Evolutionary conservation across 768 basidiomycete species (phyloP).

Genomic region (Mycena maculata): DNA sequence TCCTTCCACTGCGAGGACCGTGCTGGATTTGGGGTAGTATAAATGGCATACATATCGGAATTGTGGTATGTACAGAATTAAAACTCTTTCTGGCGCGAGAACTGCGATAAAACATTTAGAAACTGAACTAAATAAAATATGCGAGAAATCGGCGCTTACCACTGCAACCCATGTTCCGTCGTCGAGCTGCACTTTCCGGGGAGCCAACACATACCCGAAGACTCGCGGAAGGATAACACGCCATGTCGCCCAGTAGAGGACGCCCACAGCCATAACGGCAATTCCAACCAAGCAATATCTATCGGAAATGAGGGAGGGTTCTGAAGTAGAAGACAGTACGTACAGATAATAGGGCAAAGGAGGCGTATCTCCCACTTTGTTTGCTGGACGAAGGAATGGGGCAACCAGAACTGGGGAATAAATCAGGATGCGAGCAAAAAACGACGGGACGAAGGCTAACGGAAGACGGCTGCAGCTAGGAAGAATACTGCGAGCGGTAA

Average conservation of each 20-base stretch:
- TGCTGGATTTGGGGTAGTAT: conserved; percentile 17
- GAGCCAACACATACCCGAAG: conserved; percentile 60
- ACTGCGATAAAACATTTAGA: neutral
- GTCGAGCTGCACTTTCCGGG: conserved; percentile 58
- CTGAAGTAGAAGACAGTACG: neutral
- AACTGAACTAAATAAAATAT: no score
- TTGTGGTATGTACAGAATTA: neutral
- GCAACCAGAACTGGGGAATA: conserved; percentile 58
- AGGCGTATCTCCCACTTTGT: conserved; percentile 68
- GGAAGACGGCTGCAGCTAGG: conserved; percentile 61
- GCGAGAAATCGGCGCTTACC: conserved; percentile 46
- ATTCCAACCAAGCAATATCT: conserved; percentile 69
- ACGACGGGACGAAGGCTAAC: conserved; percentile 46
- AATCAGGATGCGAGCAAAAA: neutral
- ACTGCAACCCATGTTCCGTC: conserved; percentile 68
- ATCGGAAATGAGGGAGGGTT: neutral
- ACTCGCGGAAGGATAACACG: conserved; percentile 59
- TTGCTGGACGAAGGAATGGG: conserved; percentile 66
- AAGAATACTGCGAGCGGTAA: conserved; percentile 66
- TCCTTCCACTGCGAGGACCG: conserved; percentile 6
- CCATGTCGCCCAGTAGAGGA: conserved; percentile 68
- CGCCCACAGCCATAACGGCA: conserved; percentile 56
- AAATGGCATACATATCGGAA: conserved; percentile 11
- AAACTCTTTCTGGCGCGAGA: neutral
- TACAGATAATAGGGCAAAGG: conserved; percentile 70